Evolutionary conservation across 2,329 filamentous ascomycete species (phyloP), one percentile per base, ranked within the genome.

Genomic region (Ophiostoma australiae): DNA sequence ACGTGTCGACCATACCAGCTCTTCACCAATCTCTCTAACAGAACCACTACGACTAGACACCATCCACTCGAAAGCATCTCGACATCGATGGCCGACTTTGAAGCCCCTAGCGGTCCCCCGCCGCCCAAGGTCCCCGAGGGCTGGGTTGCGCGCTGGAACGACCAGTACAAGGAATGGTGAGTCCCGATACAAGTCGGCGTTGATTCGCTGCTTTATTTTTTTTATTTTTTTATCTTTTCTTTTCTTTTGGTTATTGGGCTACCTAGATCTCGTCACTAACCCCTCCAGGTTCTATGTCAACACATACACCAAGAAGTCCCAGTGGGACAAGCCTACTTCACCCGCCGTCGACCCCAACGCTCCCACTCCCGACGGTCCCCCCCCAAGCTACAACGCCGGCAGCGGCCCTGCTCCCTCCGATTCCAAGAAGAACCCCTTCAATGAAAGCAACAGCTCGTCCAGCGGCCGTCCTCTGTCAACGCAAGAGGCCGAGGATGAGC

Each of bases 271-370:
- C 27, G 27, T 31, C 27, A 15, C 33, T 23, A 23, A 35, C 31
- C n/a, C n/a, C 6, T 15, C 31, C 74, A 93, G 90, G 90, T 97
- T 95, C 86, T 97, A 91, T 82, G 91, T 97, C 73, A 95, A 97
- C 82, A 87, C 91, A 73, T 87, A 89, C 80, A 97, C 93, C 74
- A 95, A 95, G 77, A 86, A 91, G 78, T 97, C 94, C 5, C 91
- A 94, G 85, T 97, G 94, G 94, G 91, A 97, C 4, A 90, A 88
- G 75, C 93, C 93, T 23, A 92, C 89, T 52, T 85, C 85, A 70
- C 89, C 91, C 63, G 88, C 88, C 69, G 86, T 68, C 2, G 74
- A 74, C 20, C 80, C 84, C 8, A 79, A 78, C 37, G 79, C 78
- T 37, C 76, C 78, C 70, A 77, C 75, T 7, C 82, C 89, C 15